A percentile compares a stretch with the other conserved stretches of the same genome.
These are phyloP conservation scores for Paracoccidioides brasiliensis DNA, from an alignment of 2,329 filamentous ascomycete genomes.

Conservation along the genomic window DNA sequence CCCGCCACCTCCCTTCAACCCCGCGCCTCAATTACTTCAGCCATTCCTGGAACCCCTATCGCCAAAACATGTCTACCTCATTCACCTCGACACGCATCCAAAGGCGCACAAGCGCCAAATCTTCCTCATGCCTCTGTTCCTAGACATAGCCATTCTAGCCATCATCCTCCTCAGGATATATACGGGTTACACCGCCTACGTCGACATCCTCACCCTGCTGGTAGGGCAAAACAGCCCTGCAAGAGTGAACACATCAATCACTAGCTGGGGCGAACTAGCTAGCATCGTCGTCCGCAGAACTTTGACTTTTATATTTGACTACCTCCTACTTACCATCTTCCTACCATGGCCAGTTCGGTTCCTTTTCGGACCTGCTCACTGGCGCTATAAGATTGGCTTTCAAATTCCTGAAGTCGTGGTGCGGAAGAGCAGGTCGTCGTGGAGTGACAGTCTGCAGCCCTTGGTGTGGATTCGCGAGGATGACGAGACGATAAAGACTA, in stretches of 20 bases:
- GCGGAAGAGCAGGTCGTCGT: constrained; percentile 51
- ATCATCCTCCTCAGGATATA: constrained; percentile 58
- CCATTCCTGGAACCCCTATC: constrained; percentile 56
- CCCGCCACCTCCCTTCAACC: constrained; percentile 50
- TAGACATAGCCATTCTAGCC: constrained; percentile 56
- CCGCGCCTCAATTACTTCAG: constrained; percentile 48
- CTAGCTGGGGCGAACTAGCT: constrained; percentile 44
- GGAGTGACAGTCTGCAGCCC: constrained; percentile 39
- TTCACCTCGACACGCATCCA: constrained; percentile 65
- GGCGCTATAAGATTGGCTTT: constrained; percentile 67
- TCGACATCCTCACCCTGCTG: constrained; percentile 48
- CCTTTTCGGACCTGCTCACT: constrained; percentile 53
- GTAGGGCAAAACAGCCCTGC: constrained; percentile 54
- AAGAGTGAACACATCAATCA: constrained; percentile 47
- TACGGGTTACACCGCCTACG: constrained; percentile 60
- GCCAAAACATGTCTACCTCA: constrained; percentile 62
- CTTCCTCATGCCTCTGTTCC: constrained; percentile 62
- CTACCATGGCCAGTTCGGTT: constrained; percentile 65
- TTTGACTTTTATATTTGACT: constrained; percentile 60
- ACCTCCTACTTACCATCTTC: constrained; percentile 52
- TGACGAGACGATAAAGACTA: constrained; percentile 39
- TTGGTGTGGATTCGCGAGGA: constrained; percentile 34
- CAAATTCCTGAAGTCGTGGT: constrained; percentile 69
- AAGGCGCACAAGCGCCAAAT: constrained; percentile 64
- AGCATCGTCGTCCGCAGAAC: constrained; percentile 48